Evolutionary conservation across 495 filamentous ascomycete genomes (phyloP).

Genomic region (Xylaria castorea): DNA sequence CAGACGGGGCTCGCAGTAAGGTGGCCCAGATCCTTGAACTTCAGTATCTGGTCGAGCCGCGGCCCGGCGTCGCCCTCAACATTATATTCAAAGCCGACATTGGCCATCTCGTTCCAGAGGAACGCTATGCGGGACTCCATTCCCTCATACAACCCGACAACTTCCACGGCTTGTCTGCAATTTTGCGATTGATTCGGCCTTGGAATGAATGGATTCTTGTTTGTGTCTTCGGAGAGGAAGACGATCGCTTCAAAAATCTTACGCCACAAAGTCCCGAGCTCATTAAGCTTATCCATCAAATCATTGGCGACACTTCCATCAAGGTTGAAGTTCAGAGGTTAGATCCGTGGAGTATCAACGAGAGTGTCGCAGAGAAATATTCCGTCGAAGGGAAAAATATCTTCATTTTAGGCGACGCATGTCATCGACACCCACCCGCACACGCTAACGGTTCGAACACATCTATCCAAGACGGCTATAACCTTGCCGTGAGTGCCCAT

Average conservation of each 20-base stretch:
- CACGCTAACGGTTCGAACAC: slow-evolving; percentile 62
- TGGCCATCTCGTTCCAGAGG: slow-evolving; percentile 45
- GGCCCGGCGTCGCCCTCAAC: slow-evolving; percentile 57
- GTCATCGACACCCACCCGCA: slow-evolving; percentile 59
- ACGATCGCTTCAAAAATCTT: slow-evolving; percentile 36
- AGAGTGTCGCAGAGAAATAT: slow-evolving; percentile 54
- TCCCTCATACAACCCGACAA: slow-evolving; percentile 59
- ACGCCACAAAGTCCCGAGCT: slow-evolving; percentile 50
- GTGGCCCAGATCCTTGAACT: slow-evolving; percentile 52
- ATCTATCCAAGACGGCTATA: slow-evolving; percentile 62
- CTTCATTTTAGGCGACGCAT: slow-evolving; percentile 61
- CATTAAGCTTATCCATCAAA: slow-evolving; percentile 44
- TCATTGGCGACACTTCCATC: slow-evolving; percentile 57
- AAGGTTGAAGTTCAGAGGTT: slow-evolving; percentile 52
- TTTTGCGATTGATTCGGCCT: slow-evolving; percentile 61
- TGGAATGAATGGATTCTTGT: slow-evolving; percentile 66
- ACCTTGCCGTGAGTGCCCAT: slow-evolving; percentile 47
- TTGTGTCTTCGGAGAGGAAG: slow-evolving; percentile 49
- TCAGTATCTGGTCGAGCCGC: slow-evolving; percentile 48
- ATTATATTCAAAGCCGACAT: slow-evolving; percentile 57
- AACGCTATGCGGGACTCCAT: slow-evolving; percentile 59
- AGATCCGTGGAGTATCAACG: slow-evolving; percentile 61
- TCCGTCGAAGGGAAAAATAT: slow-evolving; percentile 28
- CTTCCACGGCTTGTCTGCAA: slow-evolving; percentile 48
- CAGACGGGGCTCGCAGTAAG: slow-evolving; percentile 58